These are phyloP conservation scores for Picea mariana DNA, from an alignment of 83 land plant species.

Conservation along the genomic window DNA sequence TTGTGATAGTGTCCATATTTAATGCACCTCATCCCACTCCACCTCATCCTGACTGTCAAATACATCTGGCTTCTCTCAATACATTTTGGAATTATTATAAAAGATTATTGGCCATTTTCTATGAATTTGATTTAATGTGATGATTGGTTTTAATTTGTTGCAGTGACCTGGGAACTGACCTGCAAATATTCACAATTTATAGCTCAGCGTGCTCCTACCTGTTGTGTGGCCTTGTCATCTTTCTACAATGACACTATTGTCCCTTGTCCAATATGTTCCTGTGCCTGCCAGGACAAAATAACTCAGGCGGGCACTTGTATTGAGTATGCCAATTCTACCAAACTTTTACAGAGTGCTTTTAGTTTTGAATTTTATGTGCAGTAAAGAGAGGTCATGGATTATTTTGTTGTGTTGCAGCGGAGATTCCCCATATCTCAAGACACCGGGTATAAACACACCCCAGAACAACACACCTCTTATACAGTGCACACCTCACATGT, in stretches of 20 bases:
- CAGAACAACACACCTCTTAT: slow-evolving; percentile 27
- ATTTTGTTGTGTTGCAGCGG: slow-evolving; percentile 22
- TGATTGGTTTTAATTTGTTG: slow-evolving; percentile 11
- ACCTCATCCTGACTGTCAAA: too few relatives aligned
- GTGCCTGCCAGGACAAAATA: slow-evolving; percentile 33
- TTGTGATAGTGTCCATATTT: too few relatives aligned
- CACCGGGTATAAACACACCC: slow-evolving; percentile 35
- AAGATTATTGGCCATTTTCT: too few relatives aligned
- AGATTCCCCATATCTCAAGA: slow-evolving; percentile 31
- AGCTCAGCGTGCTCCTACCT: slow-evolving; percentile 31
- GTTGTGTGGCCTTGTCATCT: slow-evolving; percentile 55
- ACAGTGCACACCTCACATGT: slow-evolving; percentile 56
- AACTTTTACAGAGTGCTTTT: not conserved
- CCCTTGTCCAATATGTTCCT: slow-evolving; percentile 41
- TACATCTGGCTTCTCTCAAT: too few relatives aligned
- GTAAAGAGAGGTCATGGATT: not conserved
- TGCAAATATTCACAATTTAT: slow-evolving; percentile 48
- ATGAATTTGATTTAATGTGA: not conserved
- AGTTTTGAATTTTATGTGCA: not conserved
- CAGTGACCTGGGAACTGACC: slow-evolving; percentile 62
- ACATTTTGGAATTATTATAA: too few relatives aligned
- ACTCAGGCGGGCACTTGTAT: slow-evolving; percentile 20
- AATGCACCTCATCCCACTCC: too few relatives aligned
- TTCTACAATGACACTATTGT: slow-evolving; percentile 52
- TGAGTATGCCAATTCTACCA: slow-evolving; percentile 22